Conservation (phyloP, 2,329 filamentous ascomycete genomes). For the Lithohypha guttulata region DNA sequence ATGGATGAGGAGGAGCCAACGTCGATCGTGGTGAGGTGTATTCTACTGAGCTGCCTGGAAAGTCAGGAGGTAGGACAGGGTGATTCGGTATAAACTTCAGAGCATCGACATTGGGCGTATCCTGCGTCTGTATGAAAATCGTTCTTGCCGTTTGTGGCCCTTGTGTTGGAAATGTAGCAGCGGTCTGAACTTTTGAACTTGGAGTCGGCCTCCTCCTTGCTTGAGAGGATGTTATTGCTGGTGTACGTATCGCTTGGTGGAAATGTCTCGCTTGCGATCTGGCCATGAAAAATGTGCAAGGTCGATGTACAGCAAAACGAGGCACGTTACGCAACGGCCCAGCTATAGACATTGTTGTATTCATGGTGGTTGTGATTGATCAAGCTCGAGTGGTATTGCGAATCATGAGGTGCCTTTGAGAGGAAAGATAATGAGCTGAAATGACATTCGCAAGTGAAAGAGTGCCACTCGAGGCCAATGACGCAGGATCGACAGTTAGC, state of each 20-base stretch:
- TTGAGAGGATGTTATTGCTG: slow-evolving; percentile 39
- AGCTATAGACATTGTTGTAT: not conserved
- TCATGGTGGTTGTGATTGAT: slow-evolving; percentile 1
- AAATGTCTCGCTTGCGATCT: slow-evolving; percentile 20
- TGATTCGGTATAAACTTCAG: slow-evolving; percentile 94
- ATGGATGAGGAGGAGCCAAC: slow-evolving; percentile 77
- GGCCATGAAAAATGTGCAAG: too few species aligned
- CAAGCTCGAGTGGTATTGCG: too few species aligned
- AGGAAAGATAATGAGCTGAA: too few species aligned
- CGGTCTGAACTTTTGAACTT: slow-evolving; percentile 31
- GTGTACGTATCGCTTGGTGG: slow-evolving; percentile 35
- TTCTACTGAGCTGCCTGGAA: slow-evolving; percentile 73
- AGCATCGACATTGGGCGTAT: slow-evolving; percentile 84
- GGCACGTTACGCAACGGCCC: slow-evolving; percentile 1
- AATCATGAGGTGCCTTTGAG: too few species aligned
- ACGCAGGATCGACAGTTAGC: too few species aligned
- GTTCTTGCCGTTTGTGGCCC: slow-evolving; percentile 46
- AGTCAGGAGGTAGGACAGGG: slow-evolving; percentile 63
- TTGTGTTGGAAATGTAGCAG: slow-evolving; percentile 29
- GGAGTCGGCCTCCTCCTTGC: slow-evolving; percentile 36
- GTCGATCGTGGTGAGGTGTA: slow-evolving; percentile 84
- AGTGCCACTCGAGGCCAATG: too few species aligned
- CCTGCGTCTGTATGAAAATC: slow-evolving; percentile 97
- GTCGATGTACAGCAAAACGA: too few species aligned
- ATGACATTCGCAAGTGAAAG: too few species aligned